Evolutionary conservation across 2,329 filamentous ascomycete species (phyloP).

Genomic region (Alternaria atra): DNA sequence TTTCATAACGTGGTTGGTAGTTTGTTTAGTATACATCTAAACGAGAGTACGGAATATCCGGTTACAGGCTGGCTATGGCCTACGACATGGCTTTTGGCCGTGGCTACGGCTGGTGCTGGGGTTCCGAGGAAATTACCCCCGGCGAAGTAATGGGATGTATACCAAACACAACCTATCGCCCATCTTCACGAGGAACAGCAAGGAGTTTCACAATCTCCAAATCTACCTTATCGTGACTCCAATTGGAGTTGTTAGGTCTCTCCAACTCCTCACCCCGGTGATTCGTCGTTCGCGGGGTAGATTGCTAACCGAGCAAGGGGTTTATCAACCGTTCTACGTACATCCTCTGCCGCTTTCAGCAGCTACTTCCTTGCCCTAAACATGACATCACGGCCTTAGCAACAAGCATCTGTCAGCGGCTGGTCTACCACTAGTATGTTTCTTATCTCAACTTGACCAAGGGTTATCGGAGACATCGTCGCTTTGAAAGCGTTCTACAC

Average conservation of each 20-base stretch:
- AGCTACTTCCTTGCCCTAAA: conserved; percentile 5
- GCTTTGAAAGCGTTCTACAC: not conserved
- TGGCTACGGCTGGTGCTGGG: not conserved
- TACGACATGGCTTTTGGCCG: not conserved
- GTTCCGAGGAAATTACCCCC: not conserved
- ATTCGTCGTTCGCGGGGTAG: conserved; percentile 15
- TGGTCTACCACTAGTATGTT: not conserved
- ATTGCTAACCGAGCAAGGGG: conserved; percentile 17
- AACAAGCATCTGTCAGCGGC: conserved; percentile 7
- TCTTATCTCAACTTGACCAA: conserved; percentile 1
- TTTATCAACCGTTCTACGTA: conserved; percentile 5
- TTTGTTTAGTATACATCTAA: not conserved
- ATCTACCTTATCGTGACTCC: conserved; percentile 11
- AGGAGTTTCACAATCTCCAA: conserved; percentile 6
- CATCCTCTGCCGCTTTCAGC: conserved; percentile 9
- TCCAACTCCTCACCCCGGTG: not conserved
- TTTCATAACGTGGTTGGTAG: not conserved
- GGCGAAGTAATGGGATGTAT: not conserved
- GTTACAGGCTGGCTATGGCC: not conserved
- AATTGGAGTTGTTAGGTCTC: conserved; percentile 9
- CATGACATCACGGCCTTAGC: conserved; percentile 11
- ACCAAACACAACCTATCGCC: not conserved
- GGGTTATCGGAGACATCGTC: not conserved
- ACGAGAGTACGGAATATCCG: not conserved
- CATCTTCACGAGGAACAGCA: too few species aligned